phyloP scores from a whole-genome alignment of 768 basidiomycete genomes.

The Leccinellum rugosiceps region DNA sequence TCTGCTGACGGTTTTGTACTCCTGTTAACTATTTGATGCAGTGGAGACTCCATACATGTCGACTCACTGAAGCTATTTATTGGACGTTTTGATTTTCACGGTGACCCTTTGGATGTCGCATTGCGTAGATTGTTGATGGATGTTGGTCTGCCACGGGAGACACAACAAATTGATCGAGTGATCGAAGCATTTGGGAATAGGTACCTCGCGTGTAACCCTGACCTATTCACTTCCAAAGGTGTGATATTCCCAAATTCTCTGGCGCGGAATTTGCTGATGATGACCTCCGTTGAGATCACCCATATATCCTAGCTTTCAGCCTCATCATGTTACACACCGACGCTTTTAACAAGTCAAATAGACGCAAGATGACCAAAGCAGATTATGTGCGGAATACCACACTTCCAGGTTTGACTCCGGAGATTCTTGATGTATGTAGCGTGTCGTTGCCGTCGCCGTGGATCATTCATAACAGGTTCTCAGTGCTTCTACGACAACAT shows the following conservation, averaged over 20 bases:
- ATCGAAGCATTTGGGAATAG: conserved; percentile 91
- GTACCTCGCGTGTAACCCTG: conserved; percentile 81
- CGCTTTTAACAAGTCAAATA: conserved; percentile 96
- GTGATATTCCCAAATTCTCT: conserved; percentile 12
- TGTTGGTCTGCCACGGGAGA: conserved; percentile 88
- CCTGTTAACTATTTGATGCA: conserved; percentile 30
- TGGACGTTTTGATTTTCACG: conserved; percentile 69
- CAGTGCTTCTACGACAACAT: conserved; percentile 98
- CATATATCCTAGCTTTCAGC: conserved; percentile 95
- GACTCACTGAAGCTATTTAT: conserved; percentile 72
- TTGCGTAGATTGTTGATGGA: conserved; percentile 88
- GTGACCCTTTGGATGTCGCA: conserved; percentile 87
- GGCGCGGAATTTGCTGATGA: not conserved
- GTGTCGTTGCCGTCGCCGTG: not conserved
- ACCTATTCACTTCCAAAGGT: conserved; percentile 78
- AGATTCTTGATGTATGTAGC: conserved; percentile 77
- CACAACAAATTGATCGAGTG: conserved; percentile 97
- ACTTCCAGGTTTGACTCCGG: conserved; percentile 76
- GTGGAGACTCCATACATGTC: conserved; percentile 67
- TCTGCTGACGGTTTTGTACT: conserved; percentile 1
- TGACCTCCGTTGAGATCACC: conserved; percentile 59
- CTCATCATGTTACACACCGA: conserved; percentile 99
- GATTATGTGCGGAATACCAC: conserved; percentile 93
- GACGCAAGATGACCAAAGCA: conserved; percentile 92
- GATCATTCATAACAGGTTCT: conserved; percentile 1